phyloP scores from a whole-genome alignment of 2,329 filamentous ascomycete genomes.

The Ciborinia camelliae region DNA sequence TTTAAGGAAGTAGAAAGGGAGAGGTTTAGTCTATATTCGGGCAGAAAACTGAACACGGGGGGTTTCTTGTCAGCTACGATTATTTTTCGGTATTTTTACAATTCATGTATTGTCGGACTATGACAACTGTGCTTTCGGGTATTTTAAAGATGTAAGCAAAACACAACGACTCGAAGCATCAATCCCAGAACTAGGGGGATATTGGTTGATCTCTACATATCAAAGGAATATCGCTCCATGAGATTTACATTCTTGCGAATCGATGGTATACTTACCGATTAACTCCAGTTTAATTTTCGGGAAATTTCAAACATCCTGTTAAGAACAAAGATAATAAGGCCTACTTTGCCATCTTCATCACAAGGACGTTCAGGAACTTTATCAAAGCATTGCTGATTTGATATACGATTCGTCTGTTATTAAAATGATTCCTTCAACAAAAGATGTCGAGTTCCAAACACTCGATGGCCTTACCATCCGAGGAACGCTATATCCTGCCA shows the following conservation, averaged over 20 bases:
- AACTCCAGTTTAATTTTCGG: not conserved
- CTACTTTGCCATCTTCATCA: not conserved
- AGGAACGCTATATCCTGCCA: slow-evolving; percentile 40
- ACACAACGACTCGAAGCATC: not conserved
- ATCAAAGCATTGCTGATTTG: not conserved
- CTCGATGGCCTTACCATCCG: slow-evolving; percentile 41
- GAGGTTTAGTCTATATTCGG: not conserved
- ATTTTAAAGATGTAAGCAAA: not conserved
- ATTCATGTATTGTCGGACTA: not conserved
- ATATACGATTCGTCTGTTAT: not conserved
- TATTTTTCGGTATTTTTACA: not conserved
- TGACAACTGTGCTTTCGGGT: not conserved
- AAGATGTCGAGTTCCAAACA: slow-evolving; percentile 43
- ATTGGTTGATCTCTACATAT: not conserved
- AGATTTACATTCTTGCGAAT: not conserved
- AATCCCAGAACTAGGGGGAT: not conserved
- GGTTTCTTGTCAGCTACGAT: not conserved
- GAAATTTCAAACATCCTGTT: not conserved
- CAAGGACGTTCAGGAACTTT: not conserved
- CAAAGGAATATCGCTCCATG: not conserved
- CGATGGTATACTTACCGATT: not conserved
- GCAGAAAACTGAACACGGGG: not conserved
- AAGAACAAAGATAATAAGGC: not conserved
- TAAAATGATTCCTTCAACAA: not conserved
- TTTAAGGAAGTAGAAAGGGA: not conserved